A percentile compares a stretch with the other conserved stretches of the same genome.
These are phyloP conservation scores for Sinapis alba DNA, from an alignment of 441 rosid genomes.

Conservation along the genomic window DNA sequence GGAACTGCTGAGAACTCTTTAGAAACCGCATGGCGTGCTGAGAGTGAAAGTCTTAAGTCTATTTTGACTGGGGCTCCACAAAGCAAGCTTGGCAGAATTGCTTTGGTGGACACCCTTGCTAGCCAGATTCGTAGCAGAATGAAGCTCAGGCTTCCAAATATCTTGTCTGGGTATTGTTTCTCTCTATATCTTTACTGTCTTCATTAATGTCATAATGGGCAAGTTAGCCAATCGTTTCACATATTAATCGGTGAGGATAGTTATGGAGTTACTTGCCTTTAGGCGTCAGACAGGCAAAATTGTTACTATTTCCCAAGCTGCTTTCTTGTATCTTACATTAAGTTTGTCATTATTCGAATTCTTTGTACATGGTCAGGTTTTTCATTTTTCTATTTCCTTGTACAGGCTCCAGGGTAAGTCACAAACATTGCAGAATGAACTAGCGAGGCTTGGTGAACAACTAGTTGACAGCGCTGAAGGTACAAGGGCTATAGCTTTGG, in stretches of 20 bases:
- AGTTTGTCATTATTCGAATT: neutral
- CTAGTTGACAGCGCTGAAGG: constrained; percentile 88
- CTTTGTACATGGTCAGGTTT: constrained; percentile 43
- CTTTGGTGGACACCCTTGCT: constrained; percentile 86
- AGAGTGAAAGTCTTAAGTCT: constrained; percentile 89
- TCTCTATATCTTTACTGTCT: constrained; percentile 36
- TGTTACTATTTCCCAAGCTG: neutral
- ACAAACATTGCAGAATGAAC: constrained; percentile 81
- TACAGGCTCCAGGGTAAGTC: constrained; percentile 91
- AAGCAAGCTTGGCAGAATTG: constrained; percentile 89
- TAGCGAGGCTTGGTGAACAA: constrained; percentile 83
- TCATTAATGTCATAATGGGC: neutral
- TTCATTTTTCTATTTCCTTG: constrained; percentile 8
- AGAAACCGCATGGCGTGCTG: constrained; percentile 97
- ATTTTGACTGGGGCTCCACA: constrained; percentile 83
- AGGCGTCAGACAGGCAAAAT: constrained; percentile 13
- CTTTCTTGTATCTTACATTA: neutral
- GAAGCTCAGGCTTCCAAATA: constrained; percentile 90
- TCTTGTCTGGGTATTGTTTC: constrained; percentile 68
- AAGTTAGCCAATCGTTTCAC: constrained; percentile 12
- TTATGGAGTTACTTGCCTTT: constrained; percentile 6
- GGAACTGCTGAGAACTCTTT: constrained; percentile 81
- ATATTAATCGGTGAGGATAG: neutral
- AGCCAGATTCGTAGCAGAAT: constrained; percentile 85
- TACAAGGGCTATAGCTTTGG: constrained; percentile 90